Evolutionary conservation across 345 rosid species (phyloP).

Genomic region (Carallia brachiata): DNA sequence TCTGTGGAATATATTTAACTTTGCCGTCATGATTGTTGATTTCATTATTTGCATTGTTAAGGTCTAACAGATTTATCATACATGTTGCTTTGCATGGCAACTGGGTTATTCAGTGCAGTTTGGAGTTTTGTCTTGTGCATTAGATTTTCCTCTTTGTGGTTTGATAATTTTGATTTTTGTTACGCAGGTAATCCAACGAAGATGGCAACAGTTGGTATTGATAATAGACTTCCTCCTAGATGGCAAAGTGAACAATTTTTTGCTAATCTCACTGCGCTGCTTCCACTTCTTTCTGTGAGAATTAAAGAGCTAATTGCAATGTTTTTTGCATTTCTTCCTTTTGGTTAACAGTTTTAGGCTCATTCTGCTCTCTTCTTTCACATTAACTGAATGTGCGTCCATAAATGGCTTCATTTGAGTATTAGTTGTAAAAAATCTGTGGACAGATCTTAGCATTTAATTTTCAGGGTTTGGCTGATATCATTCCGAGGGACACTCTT

Average conservation of each 20-base stretch:
- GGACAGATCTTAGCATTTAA: neutral
- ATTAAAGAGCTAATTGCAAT: neutral
- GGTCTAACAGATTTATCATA: too few relatives aligned
- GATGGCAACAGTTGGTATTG: conserved; percentile 61
- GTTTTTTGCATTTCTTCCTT: neutral
- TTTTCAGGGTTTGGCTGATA: conserved; percentile 51
- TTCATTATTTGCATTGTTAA: too few relatives aligned
- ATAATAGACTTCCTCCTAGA: conserved; percentile 47
- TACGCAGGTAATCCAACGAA: conserved; percentile 70
- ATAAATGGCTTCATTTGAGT: neutral
- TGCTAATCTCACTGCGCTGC: conserved; percentile 52
- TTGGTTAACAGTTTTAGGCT: neutral
- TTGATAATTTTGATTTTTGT: conserved; percentile 16
- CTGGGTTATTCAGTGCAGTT: neutral
- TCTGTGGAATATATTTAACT: too few relatives aligned
- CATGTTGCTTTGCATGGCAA: too few relatives aligned
- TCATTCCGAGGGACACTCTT: conserved; percentile 67
- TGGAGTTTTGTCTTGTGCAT: neutral
- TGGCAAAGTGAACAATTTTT: conserved; percentile 46
- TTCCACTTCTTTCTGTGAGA: conserved; percentile 69
- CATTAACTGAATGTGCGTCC: neutral
- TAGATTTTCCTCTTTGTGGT: neutral
- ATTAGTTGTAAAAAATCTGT: neutral
- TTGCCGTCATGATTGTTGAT: too few relatives aligned
- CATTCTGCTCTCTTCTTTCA: neutral